These are phyloP conservation scores for Monosporozyma servazzii DNA, from an alignment of 805 yeast species.

Conservation along the genomic window DNA sequence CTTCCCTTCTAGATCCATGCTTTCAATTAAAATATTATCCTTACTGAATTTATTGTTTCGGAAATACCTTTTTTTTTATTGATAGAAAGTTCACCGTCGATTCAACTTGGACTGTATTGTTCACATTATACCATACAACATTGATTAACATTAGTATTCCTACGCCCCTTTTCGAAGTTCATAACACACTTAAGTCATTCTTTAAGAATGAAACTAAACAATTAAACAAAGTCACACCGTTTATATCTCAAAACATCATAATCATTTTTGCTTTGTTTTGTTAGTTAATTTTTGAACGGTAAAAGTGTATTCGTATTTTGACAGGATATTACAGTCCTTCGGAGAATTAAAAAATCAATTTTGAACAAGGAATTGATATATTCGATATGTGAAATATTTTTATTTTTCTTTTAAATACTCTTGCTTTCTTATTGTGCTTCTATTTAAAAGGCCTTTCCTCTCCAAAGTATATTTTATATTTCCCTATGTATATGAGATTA, in stretches of 20 bases:
- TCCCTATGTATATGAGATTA: not conserved
- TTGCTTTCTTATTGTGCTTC: not conserved
- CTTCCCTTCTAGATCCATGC: not conserved
- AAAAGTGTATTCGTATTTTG: not conserved
- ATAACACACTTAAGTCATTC: not conserved
- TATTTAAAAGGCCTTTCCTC: not conserved
- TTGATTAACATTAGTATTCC: not conserved
- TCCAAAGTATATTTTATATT: not conserved
- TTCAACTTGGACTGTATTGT: not conserved
- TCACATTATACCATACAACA: not conserved
- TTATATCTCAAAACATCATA: not conserved
- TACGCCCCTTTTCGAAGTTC: not conserved
- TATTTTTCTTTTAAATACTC: not conserved
- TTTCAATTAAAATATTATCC: not conserved
- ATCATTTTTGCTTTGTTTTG: not conserved
- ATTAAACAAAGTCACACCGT: not conserved
- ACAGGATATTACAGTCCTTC: not conserved
- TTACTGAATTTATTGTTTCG: not conserved
- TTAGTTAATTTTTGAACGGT: too few species aligned
- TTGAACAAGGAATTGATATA: not conserved
- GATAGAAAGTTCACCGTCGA: not conserved
- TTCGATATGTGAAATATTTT: not conserved
- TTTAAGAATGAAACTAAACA: not conserved
- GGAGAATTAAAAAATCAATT: not conserved
- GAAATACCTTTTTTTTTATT: not conserved